Evolutionary conservation across 78 protist genomes (phyloP), one percentile per base, ranked within the genome.

Genomic region (Cavenderia fasciculata): DNA sequence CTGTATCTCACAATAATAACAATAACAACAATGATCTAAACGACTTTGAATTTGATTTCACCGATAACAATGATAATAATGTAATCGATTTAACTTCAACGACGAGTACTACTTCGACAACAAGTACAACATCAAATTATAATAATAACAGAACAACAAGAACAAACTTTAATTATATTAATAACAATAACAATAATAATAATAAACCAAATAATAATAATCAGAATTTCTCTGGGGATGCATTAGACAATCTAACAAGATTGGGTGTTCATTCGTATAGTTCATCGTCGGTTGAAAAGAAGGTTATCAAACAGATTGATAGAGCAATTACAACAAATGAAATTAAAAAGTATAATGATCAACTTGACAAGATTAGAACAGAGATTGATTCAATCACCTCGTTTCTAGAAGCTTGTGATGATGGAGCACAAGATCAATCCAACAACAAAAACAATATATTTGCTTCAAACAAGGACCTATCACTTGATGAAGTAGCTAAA

Each of bases 221-320:
- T 23, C 4, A 69, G 19, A 14, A 11, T 25, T 69, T 69, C 31
- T 31, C n/a, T 44, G 51, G 51, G 4, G 2, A 7, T 4, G 47
- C 75, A 46, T 4, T 69, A 18, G 25, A 27, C 5, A 44, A 34
- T 41, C 70, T 79, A 54, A 14, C 62, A 19, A 79, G 52, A 31
- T 27, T 79, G 18, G 88, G 88, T 54, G 88, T 79, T 1, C 52
- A 23, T 12, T 33, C 73, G 18, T 54, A 31, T 12, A 79, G 27
- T 66, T 79, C 88, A 49, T 46, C 41, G 18, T 25, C 46, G 33
- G 88, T 79, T 16, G 88, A 79, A 46, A 16, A 27, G 7, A 66
- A 52, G 21, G 88, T 79, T 4, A 66, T 79, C n/a, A 14, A 66
- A 25, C 31, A 62, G 49, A 79, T 79, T 10, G 76, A 79, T 44